Base-by-base conservation (phyloP, 495 filamentous ascomycete genomes). In the Cladorrhinum samala region DNA sequence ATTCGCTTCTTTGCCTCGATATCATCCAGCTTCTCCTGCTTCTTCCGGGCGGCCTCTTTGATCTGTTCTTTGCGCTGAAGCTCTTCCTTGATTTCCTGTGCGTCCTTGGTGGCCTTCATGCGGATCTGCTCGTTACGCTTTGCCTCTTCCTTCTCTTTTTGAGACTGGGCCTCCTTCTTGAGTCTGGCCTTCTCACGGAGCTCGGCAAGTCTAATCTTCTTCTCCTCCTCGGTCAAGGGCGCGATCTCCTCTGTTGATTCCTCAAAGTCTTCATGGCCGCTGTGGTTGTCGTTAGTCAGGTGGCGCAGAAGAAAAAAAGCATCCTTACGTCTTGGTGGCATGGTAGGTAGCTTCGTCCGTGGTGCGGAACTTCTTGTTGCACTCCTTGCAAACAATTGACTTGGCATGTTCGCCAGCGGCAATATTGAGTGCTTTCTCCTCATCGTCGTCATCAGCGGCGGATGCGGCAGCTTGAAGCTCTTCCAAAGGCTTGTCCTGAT, bases 41-140 rank as follows among this genome's bases (percentile, higher is more conserved):
- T 81, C 73, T 95, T 94, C 55, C 81, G 79, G 46, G 83, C 84
- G 1, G 89, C 91, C 57, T 94, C 89, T 67, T 97, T 96, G 59
- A 95, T 72, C 61, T 85, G 84, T 72, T 97, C 88, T 64, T 95
- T 94, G 65, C 83, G 83, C 64, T 84, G 72, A 18, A 96, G 77
- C 43, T 93, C 87, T 66, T 94, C 87, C 71, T 95, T 91, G 20
- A 82, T 64, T 52, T 90, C 82, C 59, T 92, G 85, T 3, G 78
- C 77, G 63, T 95, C 86, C 61, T 84, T 85, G 42, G 84, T 90
- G 55, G 83, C 81, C 74, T 93, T 98, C 53, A 82, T 74, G 46
- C 88, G 83, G 62, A 96, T 96, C 81, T 94, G 80, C 87, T 97
- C 93, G 62, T 99, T 99, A 57, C 82, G 80, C 80, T 92, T 94